Base-by-base conservation (phyloP, 2,329 filamentous ascomycete species). In the Penicillium rolfsii region DNA sequence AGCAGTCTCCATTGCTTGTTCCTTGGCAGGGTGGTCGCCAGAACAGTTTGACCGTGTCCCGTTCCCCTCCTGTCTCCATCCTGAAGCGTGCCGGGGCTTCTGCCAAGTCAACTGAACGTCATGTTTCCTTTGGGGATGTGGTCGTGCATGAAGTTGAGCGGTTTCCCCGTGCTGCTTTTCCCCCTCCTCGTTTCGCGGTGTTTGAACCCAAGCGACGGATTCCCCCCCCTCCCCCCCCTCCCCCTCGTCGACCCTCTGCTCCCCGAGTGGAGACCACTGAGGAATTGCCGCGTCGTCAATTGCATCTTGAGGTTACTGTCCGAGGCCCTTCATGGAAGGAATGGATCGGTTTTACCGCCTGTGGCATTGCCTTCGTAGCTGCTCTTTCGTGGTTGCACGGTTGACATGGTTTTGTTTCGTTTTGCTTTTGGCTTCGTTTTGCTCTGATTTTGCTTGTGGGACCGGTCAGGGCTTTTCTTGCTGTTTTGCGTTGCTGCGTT, bases 81-180 rank as follows among this genome's bases (percentile, higher is more conserved):
- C 52, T 54, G 36, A 54, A 54, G 52, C 52, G 36, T 43, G 36
- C 36, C 8, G 52, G 26, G 9, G 38, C 9, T 30, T 1, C 52
- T 19, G 36, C n/a, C 12, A 43, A 54, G 38, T 14, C 8, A 11
- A 19, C 16, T 26, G 24, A 33, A 12, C 52, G 35, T 41, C 26
- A 43, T 19, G 52, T 54, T n/a, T 54, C 52, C 36, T 54, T 54
- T 52, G 50, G 50, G 2, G 35, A 52, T 19, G 33, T 28, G 3
- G 7, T 40, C 12, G 50, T 52, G 6, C 33, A 52, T 26, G 50
- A 52, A 33, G 19, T 38, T 26, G 50, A 38, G 50, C 33, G 7
- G 50, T 40, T 28, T 14, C 35, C 50, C 4, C 36, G 28, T n/a
- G 16, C 11, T 46, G 43, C 30, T 24, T 46, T 54, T 26, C 52